Evolutionary conservation across 331 rosid species (phyloP), one percentile per base, ranked within the genome.

Genomic region (Cydonia oblonga): DNA sequence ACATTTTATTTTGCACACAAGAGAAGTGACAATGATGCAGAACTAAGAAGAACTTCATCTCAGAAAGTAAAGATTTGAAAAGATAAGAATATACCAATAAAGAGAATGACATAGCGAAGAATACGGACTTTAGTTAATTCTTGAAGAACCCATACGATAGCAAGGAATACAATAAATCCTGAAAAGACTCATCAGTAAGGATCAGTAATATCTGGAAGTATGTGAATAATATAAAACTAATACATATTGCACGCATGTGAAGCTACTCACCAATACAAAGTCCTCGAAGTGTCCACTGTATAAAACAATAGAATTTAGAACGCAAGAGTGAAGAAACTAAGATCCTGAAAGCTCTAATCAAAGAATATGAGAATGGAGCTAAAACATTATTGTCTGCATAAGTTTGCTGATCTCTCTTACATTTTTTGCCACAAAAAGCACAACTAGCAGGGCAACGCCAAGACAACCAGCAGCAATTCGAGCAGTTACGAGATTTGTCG

Each of bases 251-350:
- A 63, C 7, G n/a, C 23, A 49, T 51, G 29, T 13, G 30, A 24
- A 33, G 18, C 5, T 40, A 73, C 96, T 84, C 44, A 93, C 98
- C 97, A 40, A 93, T 73, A 73, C 95, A 93, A 54, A 93, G 97
- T 79, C 97, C 97, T 66, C 98, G 88, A 66, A 93, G 97, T 35
- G 96, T 93, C 98, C 98, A 93, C 98, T 93, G 84, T 79, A 62
- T 46, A 10, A 38, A 28, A 68, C 35, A 65, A 71, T 32, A 54
- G 32, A 30, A 29, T 5, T 51, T 12, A 25, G 60, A 59, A 49
- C 32, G 77, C 35, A 51, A 74, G 64, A 49, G 70, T 72, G 75
- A 33, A n/a, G 70, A 72, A 56, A 18, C n/a, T 12, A 62, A 64
- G 19, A 32, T 28, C 60, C 32, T 38, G 53, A 46, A 51, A 12